Evolutionary conservation across 2,329 filamentous ascomycete species (phyloP).

Genomic region (Beauveria medogensis): DNA sequence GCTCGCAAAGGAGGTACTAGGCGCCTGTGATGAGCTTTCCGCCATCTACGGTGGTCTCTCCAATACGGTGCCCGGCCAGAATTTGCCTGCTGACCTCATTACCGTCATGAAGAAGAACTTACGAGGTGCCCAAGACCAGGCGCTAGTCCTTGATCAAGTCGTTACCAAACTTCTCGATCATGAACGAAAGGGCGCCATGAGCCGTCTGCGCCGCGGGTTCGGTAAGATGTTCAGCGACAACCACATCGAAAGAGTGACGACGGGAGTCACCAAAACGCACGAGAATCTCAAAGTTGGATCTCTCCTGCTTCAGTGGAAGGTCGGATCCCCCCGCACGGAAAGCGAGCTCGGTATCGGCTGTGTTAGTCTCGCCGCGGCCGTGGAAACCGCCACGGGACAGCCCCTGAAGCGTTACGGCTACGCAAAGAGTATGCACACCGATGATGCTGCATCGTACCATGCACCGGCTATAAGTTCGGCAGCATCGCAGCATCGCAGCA

Average conservation of each 20-base stretch:
- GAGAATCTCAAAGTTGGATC: constrained; percentile 57
- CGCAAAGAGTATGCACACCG: constrained; percentile 13
- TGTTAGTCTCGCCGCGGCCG: constrained; percentile 52
- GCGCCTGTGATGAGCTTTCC: constrained; percentile 58
- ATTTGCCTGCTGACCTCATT: constrained; percentile 51
- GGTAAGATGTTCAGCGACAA: constrained; percentile 55
- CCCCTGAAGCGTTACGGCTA: constrained; percentile 14
- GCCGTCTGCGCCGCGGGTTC: constrained; percentile 52
- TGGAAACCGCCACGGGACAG: constrained; percentile 37
- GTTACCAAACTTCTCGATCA: constrained; percentile 53
- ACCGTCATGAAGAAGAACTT: constrained; percentile 59
- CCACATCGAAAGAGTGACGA: constrained; percentile 52
- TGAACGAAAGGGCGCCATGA: constrained; percentile 53
- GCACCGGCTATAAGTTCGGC: neutral
- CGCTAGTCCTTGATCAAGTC: constrained; percentile 54
- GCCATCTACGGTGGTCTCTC: constrained; percentile 58
- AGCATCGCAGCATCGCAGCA: constrained; percentile 11
- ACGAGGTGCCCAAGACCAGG: constrained; percentile 51
- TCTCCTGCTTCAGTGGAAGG: constrained; percentile 56
- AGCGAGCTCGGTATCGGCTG: constrained; percentile 58
- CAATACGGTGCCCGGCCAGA: constrained; percentile 43
- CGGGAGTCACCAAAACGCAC: constrained; percentile 47
- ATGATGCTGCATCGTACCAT: neutral
- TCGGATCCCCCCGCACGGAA: constrained; percentile 51
- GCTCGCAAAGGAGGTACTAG: constrained; percentile 58